Evolutionary conservation across 768 basidiomycete species (phyloP), one percentile per base, ranked within the genome.

Genomic region (Sporobolomyces pararoseus): DNA sequence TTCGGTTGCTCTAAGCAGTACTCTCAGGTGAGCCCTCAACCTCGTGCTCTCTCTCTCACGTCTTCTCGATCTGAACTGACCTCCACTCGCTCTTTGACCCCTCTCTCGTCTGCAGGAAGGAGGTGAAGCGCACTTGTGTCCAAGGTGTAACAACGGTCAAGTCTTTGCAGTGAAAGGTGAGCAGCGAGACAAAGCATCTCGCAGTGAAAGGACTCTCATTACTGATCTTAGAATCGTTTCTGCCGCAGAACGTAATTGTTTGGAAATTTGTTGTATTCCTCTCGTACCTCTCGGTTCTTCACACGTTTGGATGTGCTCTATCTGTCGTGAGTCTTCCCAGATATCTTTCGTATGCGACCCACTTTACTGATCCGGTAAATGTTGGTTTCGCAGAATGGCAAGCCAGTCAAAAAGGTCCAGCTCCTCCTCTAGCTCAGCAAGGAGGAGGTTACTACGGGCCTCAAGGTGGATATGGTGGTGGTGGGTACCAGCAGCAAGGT

Each of bases 241-340:
- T n/a, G n/a, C n/a, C n/a, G n/a, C 27, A 49, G 52, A 47, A 34
- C 34, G 47, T 5, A 66, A 71, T 25, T 71, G 70, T 55, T 53
- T 71, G n/a, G 52, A 64, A 32, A 61, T 72, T 29, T 72, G 71
- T 64, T 72, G 53, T 34, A 55, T 72, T 34, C 66, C 66, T 0
- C 32, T 72, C 12, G 35, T 72, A 21, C 71, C 71, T 2, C 47
- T 72, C 37, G 66, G 71, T 23, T 34, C 37, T 0, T 23, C 39
- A 7, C 71, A 72, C 39, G 12, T 72, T 19, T 72, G 63, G 63
- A 51, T 58, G 32, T 72, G 71, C 53, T 31, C 52, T 19, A 72
- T 68, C 42, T 72, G 71, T 46, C 63, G 70, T 66, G 12, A 29
- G 61, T 46, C 3, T 6, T 51, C 1, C 21, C 21, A 27, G 21